Evolutionary conservation across 1,284 basidiomycete genomes (phyloP).

Genomic region (Irpex sp.): DNA sequence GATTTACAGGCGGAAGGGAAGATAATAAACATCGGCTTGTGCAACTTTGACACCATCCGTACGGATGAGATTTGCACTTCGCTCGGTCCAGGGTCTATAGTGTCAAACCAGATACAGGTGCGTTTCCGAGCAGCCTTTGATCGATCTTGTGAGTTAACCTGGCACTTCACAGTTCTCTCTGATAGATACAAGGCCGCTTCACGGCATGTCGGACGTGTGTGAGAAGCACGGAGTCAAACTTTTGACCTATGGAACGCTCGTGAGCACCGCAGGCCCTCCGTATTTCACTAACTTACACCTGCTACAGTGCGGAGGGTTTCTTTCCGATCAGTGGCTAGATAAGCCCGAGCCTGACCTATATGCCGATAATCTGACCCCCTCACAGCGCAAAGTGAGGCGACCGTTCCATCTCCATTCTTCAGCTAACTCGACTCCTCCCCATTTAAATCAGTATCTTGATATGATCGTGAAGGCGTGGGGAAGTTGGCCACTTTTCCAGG

Average conservation of each 20-base stretch:
- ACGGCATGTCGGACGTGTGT: conserved; percentile 76
- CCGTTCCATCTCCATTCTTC: conserved; percentile 10
- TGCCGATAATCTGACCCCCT: conserved; percentile 59
- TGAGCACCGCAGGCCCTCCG: conserved; percentile 31
- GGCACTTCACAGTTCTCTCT: conserved; percentile 62
- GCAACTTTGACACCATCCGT: conserved; percentile 74
- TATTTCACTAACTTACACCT: not conserved
- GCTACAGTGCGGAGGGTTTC: conserved; percentile 74
- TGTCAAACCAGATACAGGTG: conserved; percentile 83
- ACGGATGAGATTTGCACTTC: conserved; percentile 75
- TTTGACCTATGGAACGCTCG: conserved; percentile 77
- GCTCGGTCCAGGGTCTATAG: conserved; percentile 62
- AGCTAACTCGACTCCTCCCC: not conserved
- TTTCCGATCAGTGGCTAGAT: conserved; percentile 72
- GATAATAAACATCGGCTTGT: conserved; percentile 67
- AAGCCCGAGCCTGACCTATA: conserved; percentile 70
- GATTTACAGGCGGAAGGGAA: conserved; percentile 59
- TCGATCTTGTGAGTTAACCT: not conserved
- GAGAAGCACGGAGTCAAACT: conserved; percentile 69
- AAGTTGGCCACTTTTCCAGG: conserved; percentile 70
- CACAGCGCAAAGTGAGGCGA: conserved; percentile 67
- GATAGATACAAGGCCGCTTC: conserved; percentile 72
- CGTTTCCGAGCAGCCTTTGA: conserved; percentile 7
- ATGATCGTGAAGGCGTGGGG: conserved; percentile 80
- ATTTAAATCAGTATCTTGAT: conserved; percentile 63